Evolutionary conservation across 129 eudicot genomes (phyloP).

Genomic region (Deinandra increscens): DNA sequence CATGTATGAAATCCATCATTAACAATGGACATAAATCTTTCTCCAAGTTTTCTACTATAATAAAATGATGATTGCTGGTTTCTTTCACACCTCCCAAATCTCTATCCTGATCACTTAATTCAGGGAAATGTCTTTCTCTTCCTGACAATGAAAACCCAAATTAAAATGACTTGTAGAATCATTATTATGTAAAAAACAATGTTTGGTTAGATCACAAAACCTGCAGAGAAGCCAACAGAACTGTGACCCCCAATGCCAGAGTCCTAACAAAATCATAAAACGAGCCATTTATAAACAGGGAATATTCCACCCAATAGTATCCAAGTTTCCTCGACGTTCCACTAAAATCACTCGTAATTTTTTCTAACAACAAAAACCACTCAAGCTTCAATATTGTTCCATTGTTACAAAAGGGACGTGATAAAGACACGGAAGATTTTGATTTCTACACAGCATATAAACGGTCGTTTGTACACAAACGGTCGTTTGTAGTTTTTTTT

Average conservation of each 20-base stretch:
- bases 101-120: slow-evolving; percentile 36
- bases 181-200: background rate
- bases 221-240: slow-evolving; percentile 26
- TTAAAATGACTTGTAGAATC: slow-evolving; percentile 2
- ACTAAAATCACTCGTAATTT: too few species aligned
- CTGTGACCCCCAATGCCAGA: slow-evolving; percentile 21
- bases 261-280: slow-evolving; percentile 40
- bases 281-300: background rate
- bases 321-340: too few species aligned
- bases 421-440: too few species aligned
- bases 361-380: too few species aligned
- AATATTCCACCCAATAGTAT: too few species aligned
- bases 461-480: too few species aligned
- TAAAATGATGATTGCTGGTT: slow-evolving; percentile 29
- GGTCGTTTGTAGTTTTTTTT: too few species aligned
- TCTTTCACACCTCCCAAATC: slow-evolving; percentile 52
- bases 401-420: too few species aligned
- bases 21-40: slow-evolving; percentile 44
- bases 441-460: too few species aligned
- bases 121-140: slow-evolving; percentile 8
- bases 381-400: too few species aligned
- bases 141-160: slow-evolving; percentile 25
- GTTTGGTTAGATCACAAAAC: slow-evolving; percentile 32
- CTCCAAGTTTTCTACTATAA: slow-evolving; percentile 63
- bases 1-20: slow-evolving; percentile 47